A percentile compares a stretch with the other conserved stretches of the same genome.
Evolutionary conservation across 345 rosid genomes (phyloP).

Genomic region (Rhodamnia argentea): DNA sequence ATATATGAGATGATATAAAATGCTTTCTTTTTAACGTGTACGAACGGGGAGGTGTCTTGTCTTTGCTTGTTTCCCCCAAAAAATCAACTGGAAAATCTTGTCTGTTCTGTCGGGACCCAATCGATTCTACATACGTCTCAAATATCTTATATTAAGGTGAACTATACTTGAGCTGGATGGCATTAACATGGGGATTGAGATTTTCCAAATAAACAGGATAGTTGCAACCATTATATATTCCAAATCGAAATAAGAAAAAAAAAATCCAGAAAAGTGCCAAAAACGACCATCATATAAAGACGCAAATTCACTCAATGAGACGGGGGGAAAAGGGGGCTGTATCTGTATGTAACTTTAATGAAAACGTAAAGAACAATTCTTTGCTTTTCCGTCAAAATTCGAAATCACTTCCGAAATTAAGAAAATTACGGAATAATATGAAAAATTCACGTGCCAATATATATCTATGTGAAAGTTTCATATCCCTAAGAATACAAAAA

Average conservation of each 20-base stretch:
- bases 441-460: not conserved
- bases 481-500: not conserved
- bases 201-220: not conserved
- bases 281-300: not conserved
- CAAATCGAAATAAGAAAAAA: not conserved
- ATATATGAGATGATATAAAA: not conserved
- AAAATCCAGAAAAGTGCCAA: not conserved
- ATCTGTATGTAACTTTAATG: not conserved
- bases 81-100: not conserved
- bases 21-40: not conserved
- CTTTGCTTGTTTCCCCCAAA: not conserved
- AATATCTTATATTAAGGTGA: not conserved
- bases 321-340: not conserved
- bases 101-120: not conserved
- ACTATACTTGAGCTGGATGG: not conserved
- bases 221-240: not conserved
- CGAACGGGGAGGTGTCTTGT: not conserved
- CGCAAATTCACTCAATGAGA: not conserved
- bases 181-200: not conserved
- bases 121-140: not conserved
- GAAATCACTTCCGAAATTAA: not conserved
- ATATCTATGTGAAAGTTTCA: not conserved
- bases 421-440: not conserved
- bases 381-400: not conserved
- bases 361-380: not conserved